These are phyloP conservation scores for Rubus parviflorus DNA, from an alignment of 306 rosid species.

Conservation along the genomic window DNA sequence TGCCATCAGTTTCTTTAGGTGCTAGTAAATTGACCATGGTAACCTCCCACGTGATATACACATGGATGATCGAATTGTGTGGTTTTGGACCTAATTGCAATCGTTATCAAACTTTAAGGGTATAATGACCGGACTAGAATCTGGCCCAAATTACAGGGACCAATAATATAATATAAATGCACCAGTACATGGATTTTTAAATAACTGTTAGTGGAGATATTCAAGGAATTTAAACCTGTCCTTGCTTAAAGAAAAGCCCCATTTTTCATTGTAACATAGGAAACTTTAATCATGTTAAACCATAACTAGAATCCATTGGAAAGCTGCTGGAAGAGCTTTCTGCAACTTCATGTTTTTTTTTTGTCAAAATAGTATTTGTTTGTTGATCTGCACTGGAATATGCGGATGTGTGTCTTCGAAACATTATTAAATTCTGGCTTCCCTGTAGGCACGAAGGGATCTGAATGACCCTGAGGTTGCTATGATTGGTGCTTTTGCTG, in stretches of 20 bases:
- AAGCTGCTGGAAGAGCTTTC: background rate
- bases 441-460: conserved; percentile 72
- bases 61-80: background rate
- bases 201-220: too few relatives aligned
- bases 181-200: background rate
- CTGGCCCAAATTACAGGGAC: background rate
- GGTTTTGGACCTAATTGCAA: background rate
- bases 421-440: conserved; percentile 7
- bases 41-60: background rate
- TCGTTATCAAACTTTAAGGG: background rate
- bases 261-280: background rate
- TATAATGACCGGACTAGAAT: background rate
- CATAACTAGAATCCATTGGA: background rate
- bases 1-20: background rate
- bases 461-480: conserved; percentile 90
- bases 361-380: background rate
- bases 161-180: background rate
- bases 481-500: conserved; percentile 89
- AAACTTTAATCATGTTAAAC: background rate
- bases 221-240: background rate
- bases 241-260: background rate
- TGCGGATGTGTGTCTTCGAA: background rate
- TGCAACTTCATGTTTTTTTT: background rate
- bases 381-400: background rate
- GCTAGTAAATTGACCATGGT: background rate